Evolutionary conservation across 805 yeast species (phyloP).

Genomic region (Metschnikowia similis): DNA sequence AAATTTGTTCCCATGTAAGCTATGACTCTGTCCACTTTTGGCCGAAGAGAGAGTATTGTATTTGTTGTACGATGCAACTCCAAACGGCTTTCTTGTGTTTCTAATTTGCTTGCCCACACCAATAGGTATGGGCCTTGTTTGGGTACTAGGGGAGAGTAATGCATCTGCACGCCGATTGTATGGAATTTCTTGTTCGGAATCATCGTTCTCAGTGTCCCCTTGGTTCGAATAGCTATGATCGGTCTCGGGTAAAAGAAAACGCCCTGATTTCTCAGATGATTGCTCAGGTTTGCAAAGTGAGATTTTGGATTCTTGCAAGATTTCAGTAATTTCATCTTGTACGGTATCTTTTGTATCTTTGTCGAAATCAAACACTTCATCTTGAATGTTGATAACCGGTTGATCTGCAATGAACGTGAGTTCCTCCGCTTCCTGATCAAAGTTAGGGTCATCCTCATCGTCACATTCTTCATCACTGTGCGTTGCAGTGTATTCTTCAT

Average conservation of each 20-base stretch:
- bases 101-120: slow-evolving; percentile 28
- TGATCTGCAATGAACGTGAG: slow-evolving; percentile 5
- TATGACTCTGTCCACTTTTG: slow-evolving; percentile 5
- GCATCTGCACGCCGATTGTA: slow-evolving; percentile 43
- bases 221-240: neutral
- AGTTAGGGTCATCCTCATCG: slow-evolving; percentile 18
- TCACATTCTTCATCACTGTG: slow-evolving; percentile 48
- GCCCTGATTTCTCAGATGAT: neutral
- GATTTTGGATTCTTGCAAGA: neutral
- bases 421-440: slow-evolving; percentile 24
- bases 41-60: slow-evolving; percentile 7
- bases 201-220: neutral
- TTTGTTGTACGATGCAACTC: slow-evolving; percentile 55
- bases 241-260: neutral
- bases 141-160: slow-evolving; percentile 33
- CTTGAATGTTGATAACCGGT: slow-evolving; percentile 6
- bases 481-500: slow-evolving; percentile 50
- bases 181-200: slow-evolving; percentile 18
- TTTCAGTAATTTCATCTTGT: neutral
- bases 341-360: neutral
- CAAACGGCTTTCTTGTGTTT: slow-evolving; percentile 56
- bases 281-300: neutral
- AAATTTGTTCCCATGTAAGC: slow-evolving; percentile 27
- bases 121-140: slow-evolving; percentile 40
- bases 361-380: slow-evolving; percentile 9